Percentiles rank a stretch among this genome's conserved stretches.
phyloP scores from a whole-genome alignment of 1,139 yeast species.

The Scheffersomyces quercinus region DNA sequence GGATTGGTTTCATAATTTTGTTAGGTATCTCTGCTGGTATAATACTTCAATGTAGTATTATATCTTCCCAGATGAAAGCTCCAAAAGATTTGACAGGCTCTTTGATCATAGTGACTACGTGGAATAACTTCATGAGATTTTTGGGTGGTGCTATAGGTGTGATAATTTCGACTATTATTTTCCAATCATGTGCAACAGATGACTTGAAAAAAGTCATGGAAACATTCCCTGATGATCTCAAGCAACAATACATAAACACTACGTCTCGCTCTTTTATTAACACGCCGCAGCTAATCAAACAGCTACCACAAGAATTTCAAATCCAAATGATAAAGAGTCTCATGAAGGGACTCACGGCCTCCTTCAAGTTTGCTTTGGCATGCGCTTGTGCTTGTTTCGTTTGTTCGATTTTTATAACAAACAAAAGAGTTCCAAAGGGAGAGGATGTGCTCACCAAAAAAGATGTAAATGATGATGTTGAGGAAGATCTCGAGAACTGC shows the following conservation, averaged over 20 bases:
- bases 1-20: conserved; percentile 20
- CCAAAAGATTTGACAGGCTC: conserved; percentile 21
- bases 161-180: conserved; percentile 16
- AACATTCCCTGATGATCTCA: conserved; percentile 5
- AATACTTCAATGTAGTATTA: conserved; percentile 19
- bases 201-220: conserved; percentile 3
- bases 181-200: conserved; percentile 9
- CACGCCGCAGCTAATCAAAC: too few relatives aligned
- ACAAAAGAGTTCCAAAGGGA: conserved; percentile 17
- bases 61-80: conserved; percentile 23
- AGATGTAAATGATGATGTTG: conserved; percentile 1
- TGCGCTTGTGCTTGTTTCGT: too few relatives aligned
- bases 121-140: conserved; percentile 18
- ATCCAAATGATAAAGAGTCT: too few relatives aligned
- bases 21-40: conserved; percentile 22
- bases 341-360: too few relatives aligned
- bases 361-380: too few relatives aligned
- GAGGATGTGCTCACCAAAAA: conserved; percentile 9
- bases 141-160: conserved; percentile 21
- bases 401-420: conserved; percentile 14
- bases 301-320: too few relatives aligned
- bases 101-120: conserved; percentile 19
- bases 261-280: too few relatives aligned
- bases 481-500: too few relatives aligned
- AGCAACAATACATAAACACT: conserved; percentile 4